Conservation (phyloP, 139 green algal species). For the Coelastrella sp. region DNA sequence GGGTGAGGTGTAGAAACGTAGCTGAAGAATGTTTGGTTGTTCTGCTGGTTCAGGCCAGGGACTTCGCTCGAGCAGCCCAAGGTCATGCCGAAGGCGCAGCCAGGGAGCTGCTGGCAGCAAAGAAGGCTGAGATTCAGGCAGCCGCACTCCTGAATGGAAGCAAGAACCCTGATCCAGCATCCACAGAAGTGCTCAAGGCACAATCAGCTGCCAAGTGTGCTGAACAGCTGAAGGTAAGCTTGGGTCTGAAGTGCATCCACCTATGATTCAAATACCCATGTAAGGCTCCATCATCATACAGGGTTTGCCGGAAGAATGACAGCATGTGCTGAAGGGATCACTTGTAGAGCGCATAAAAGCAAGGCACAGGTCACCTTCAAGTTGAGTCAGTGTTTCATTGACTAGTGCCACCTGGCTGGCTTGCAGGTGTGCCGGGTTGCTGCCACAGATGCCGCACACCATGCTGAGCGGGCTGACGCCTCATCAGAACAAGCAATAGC, state of each 20-base stretch:
- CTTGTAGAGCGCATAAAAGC: too few species aligned
- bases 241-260: not conserved
- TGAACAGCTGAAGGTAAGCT: conserved; percentile 67
- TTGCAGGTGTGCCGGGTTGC: conserved; percentile 53
- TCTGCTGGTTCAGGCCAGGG: conserved; percentile 34
- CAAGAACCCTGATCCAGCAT: conserved; percentile 67
- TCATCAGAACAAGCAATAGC: conserved; percentile 54
- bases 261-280: too few species aligned
- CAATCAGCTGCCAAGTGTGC: conserved; percentile 74
- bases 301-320: too few species aligned
- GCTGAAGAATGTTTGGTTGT: not conserved
- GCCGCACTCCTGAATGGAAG: conserved; percentile 60
- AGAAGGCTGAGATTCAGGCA: conserved; percentile 78
- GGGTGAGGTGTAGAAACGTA: not conserved
- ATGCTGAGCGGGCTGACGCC: conserved; percentile 59
- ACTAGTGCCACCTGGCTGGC: not conserved
- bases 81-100: conserved; percentile 65
- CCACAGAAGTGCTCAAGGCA: conserved; percentile 72
- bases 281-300: too few species aligned
- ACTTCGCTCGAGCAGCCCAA: conserved; percentile 64
- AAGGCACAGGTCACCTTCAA: too few species aligned
- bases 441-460: conserved; percentile 54
- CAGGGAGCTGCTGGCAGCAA: conserved; percentile 73
- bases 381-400: too few species aligned
- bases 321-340: too few species aligned